Evolutionary conservation across 129 eudicot species (phyloP).

Genomic region (Centella asiatica): DNA sequence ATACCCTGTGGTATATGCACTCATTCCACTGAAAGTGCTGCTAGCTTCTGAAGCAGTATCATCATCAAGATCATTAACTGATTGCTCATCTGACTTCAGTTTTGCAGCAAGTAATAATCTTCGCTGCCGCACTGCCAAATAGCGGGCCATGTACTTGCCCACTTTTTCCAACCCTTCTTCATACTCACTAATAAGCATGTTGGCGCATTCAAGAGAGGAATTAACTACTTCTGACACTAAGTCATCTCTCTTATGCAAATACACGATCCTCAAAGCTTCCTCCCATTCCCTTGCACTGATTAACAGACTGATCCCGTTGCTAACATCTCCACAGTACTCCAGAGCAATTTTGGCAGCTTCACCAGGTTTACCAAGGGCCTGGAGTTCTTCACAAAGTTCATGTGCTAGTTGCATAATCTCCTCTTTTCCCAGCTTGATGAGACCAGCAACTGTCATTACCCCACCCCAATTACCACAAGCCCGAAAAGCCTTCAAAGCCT

Average conservation of each 20-base stretch:
- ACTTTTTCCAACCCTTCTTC: constrained; percentile 89
- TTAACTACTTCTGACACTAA: constrained; percentile 46
- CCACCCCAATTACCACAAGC: constrained; percentile 66
- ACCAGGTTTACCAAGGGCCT: constrained; percentile 79
- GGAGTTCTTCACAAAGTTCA: constrained; percentile 87
- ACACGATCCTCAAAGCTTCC: constrained; percentile 78
- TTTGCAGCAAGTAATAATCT: constrained; percentile 84
- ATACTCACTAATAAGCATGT: constrained; percentile 40
- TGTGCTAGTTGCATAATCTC: constrained; percentile 62
- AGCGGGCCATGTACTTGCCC: constrained; percentile 83
- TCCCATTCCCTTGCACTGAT: constrained; percentile 89
- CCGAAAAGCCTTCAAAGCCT: constrained; percentile 76
- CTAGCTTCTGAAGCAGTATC: constrained; percentile 95
- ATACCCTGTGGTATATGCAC: constrained; percentile 95
- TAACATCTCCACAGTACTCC: constrained; percentile 78
- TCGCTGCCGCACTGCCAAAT: constrained; percentile 85
- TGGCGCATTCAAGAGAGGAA: constrained; percentile 75
- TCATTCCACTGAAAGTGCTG: constrained; percentile 95
- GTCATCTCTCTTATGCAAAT: constrained; percentile 51
- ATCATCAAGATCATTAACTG: constrained; percentile 65
- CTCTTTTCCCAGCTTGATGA: constrained; percentile 59
- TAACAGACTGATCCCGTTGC: constrained; percentile 48
- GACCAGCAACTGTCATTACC: constrained; percentile 81
- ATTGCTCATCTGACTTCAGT: constrained; percentile 58
- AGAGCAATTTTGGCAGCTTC: constrained; percentile 89